Conservation (phyloP, 139 green algal genomes). For the Volvox africanus region DNA sequence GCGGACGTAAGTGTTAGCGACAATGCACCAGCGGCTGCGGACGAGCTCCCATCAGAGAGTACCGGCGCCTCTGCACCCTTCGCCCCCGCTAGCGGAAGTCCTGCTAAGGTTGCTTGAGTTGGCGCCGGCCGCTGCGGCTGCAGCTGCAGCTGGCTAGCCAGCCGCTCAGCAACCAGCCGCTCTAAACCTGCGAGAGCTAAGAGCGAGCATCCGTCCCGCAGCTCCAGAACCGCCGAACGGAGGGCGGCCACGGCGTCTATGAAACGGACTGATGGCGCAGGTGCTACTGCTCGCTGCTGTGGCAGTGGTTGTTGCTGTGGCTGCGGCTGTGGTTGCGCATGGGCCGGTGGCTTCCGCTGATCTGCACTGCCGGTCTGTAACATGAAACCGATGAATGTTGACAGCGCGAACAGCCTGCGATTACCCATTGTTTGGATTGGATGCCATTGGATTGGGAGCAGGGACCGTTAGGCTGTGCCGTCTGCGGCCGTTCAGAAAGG, state of each 20-base stretch:
- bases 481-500: too few species aligned
- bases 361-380: neutral
- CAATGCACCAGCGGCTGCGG: neutral
- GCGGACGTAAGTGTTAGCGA: too few species aligned
- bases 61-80: neutral
- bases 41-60: neutral
- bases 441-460: too few species aligned
- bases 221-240: conserved; percentile 13
- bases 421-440: too few species aligned
- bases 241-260: neutral
- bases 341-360: neutral
- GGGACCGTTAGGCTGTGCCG: too few species aligned
- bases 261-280: neutral
- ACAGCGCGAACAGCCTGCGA: conserved; percentile 22
- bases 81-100: neutral
- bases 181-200: conserved; percentile 4
- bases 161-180: neutral
- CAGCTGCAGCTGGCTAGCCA: neutral
- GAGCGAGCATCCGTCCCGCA: conserved; percentile 25
- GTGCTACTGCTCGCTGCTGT: neutral
- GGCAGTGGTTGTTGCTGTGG: neutral
- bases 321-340: neutral
- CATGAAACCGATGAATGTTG: conserved; percentile 38
- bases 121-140: neutral
- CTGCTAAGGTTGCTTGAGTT: too few species aligned